Percentiles rank a stretch among this genome's conserved stretches.
Conservation (phyloP, 805 yeast genomes). For the Hanseniaspora valbyensis region DNA sequence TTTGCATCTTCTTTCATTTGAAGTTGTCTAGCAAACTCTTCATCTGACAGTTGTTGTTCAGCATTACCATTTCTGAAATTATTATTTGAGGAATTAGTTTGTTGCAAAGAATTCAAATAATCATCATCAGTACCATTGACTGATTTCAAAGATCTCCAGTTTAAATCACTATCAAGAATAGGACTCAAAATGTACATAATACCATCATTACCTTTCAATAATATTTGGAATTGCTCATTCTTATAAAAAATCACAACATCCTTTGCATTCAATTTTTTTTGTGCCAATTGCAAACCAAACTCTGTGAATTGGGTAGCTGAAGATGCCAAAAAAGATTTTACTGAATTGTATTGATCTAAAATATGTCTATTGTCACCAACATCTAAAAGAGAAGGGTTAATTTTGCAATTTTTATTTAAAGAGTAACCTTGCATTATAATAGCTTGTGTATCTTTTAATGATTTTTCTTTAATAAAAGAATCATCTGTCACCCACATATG, state of each 20-base stretch:
- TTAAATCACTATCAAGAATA: slow-evolving; percentile 59
- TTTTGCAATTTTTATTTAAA: slow-evolving; percentile 21
- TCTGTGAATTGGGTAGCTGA: slow-evolving; percentile 69
- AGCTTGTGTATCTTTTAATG: slow-evolving; percentile 53
- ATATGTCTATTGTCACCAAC: slow-evolving; percentile 24
- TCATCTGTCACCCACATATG: slow-evolving; percentile 64
- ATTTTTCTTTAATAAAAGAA: slow-evolving; percentile 25
- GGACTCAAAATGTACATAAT: slow-evolving; percentile 52
- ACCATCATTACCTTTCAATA: slow-evolving; percentile 42
- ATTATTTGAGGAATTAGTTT: background rate
- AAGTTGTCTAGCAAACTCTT: slow-evolving; percentile 34
- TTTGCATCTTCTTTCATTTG: slow-evolving; percentile 47
- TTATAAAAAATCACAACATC: slow-evolving; percentile 66
- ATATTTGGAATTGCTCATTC: slow-evolving; percentile 78
- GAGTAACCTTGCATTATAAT: slow-evolving; percentile 40
- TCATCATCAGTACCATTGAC: slow-evolving; percentile 59
- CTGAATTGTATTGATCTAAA: slow-evolving; percentile 28
- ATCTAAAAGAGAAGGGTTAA: slow-evolving; percentile 18
- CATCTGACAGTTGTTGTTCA: slow-evolving; percentile 26
- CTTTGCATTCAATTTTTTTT: slow-evolving; percentile 37
- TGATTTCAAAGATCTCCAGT: slow-evolving; percentile 72
- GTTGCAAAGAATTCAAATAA: slow-evolving; percentile 33
- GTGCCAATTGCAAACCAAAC: slow-evolving; percentile 46
- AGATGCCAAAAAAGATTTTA: slow-evolving; percentile 42
- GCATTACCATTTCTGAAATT: background rate